Conservation (phyloP, 2,329 filamentous ascomycete genomes). For the Zymoseptoria crescenta region DNA sequence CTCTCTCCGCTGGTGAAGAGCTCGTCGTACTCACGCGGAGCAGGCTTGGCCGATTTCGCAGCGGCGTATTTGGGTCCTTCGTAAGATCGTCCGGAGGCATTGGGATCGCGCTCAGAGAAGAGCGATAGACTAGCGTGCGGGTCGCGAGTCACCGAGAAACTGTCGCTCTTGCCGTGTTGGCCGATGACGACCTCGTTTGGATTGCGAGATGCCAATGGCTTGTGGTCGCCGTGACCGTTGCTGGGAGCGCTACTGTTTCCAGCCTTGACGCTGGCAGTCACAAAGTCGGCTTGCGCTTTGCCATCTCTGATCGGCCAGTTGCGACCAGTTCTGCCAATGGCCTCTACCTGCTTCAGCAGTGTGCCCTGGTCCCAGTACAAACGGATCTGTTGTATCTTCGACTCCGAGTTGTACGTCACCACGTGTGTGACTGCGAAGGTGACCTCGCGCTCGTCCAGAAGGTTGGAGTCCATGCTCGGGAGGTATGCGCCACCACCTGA, state of each 20-base stretch:
- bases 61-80: constrained; percentile 48
- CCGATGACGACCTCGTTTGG: constrained; percentile 21
- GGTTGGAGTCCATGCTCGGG: constrained; percentile 87
- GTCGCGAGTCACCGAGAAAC: constrained; percentile 34
- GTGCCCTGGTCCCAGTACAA: constrained; percentile 93
- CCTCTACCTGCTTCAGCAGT: constrained; percentile 83
- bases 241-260: constrained; percentile 15
- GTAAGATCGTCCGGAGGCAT: constrained; percentile 45
- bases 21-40: constrained; percentile 59
- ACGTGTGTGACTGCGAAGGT: constrained; percentile 83
- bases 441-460: constrained; percentile 73
- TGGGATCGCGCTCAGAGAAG: constrained; percentile 61
- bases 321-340: constrained; percentile 81
- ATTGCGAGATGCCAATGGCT: constrained; percentile 8
- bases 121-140: constrained; percentile 63
- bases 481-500: constrained; percentile 78
- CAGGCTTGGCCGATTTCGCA: constrained; percentile 63
- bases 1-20: constrained; percentile 52
- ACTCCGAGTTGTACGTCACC: constrained; percentile 68
- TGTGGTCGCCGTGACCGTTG: constrained; percentile 17
- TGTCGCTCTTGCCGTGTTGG: constrained; percentile 25
- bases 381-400: constrained; percentile 79
- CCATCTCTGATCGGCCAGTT: constrained; percentile 94
- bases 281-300: constrained; percentile 69
- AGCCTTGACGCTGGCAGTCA: constrained; percentile 27